Percentiles rank a stretch among this genome's conserved stretches.
Evolutionary conservation across 129 eudicot genomes (phyloP).

Genomic region (Flaveria linearis): DNA sequence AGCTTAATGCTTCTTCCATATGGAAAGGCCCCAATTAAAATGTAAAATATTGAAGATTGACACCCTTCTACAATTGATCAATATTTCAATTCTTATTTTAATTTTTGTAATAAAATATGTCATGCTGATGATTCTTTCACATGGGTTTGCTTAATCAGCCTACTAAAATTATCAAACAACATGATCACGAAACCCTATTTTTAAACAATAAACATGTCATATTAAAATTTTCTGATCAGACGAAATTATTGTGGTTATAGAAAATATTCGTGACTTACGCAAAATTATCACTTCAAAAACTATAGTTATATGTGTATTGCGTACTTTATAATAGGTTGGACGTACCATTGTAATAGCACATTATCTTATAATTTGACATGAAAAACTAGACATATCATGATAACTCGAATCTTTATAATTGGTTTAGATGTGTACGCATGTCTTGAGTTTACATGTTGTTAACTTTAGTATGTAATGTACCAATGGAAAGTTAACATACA

Average conservation of each 20-base stretch:
- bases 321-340: neutral
- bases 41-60: conserved; percentile 8
- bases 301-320: neutral
- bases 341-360: neutral
- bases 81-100: neutral
- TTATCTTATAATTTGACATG: neutral
- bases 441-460: no score
- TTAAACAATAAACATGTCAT: neutral
- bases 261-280: neutral
- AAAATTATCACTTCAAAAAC: neutral
- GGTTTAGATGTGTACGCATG: no score
- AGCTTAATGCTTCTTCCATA: conserved; percentile 21
- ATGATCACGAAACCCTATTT: neutral
- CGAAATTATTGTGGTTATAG: neutral
- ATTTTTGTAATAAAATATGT: no score
- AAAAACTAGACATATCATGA: no score
- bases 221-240: no score
- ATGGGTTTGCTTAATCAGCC: conserved; percentile 32
- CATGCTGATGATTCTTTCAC: conserved; percentile 10
- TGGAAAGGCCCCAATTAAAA: neutral
- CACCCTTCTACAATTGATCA: conserved; percentile 17
- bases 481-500: no score
- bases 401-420: no score
- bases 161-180: conserved; percentile 1
- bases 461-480: no score